A percentile compares a stretch with the other conserved stretches of the same genome.
Evolutionary conservation across 2,329 filamentous ascomycete species (phyloP).

Genomic region (Davidsoniella eucalypti): DNA sequence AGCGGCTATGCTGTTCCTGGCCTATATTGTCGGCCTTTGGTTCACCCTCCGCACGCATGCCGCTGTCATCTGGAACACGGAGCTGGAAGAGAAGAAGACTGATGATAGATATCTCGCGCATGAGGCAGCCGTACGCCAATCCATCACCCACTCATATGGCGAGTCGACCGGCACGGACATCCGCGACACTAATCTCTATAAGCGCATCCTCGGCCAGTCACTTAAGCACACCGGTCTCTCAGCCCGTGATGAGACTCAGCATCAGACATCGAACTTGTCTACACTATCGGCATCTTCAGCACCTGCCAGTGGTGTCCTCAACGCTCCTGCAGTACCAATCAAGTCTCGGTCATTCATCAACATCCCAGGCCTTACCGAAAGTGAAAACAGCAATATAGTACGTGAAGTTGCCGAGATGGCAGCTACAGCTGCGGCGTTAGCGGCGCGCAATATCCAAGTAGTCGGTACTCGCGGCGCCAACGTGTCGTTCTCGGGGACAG

Average conservation of each 20-base stretch:
- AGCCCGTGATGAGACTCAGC: constrained; percentile 29
- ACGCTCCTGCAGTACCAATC: constrained; percentile 26
- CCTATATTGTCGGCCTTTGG: constrained; percentile 84
- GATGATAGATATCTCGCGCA: constrained; percentile 26
- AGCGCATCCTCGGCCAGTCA: constrained; percentile 81
- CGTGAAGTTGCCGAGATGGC: constrained; percentile 88
- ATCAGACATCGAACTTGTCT: constrained; percentile 23
- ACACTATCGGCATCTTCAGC: constrained; percentile 25
- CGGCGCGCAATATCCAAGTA: constrained; percentile 47
- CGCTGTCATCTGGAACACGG: constrained; percentile 88
- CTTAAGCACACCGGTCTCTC: constrained; percentile 64
- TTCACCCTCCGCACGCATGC: constrained; percentile 94
- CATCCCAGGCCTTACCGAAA: constrained; percentile 58
- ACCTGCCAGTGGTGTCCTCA: constrained; percentile 19
- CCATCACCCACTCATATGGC: constrained; percentile 18
- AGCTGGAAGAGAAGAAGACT: constrained; percentile 59
- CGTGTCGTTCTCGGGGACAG: background rate
- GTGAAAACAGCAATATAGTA: constrained; percentile 65
- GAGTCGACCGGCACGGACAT: constrained; percentile 49
- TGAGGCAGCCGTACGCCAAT: constrained; percentile 4
- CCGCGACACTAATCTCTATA: constrained; percentile 78
- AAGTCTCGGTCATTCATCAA: constrained; percentile 29
- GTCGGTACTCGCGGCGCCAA: constrained; percentile 20
- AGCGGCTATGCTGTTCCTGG: constrained; percentile 70
- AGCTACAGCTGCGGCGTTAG: constrained; percentile 75